Conservation (phyloP, 805 yeast genomes). For the Kodamaea kaohsiungensis region DNA sequence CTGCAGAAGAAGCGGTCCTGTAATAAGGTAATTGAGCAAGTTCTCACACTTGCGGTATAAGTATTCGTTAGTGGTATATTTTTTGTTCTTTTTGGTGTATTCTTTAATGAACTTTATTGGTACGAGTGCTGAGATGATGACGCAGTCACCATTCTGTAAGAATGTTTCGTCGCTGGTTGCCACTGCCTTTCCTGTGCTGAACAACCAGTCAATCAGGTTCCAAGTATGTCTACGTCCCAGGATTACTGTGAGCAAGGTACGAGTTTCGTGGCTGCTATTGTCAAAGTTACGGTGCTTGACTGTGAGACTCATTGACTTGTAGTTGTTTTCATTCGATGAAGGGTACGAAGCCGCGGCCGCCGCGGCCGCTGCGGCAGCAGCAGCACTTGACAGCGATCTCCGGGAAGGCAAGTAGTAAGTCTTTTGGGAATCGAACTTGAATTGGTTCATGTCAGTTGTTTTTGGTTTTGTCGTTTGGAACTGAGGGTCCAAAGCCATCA, state of each 20-base stretch:
- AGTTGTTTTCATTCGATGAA: slow-evolving; percentile 37
- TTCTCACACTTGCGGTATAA: slow-evolving; percentile 24
- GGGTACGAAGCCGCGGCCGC: slow-evolving; percentile 21
- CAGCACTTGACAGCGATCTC: slow-evolving; percentile 4
- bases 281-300: slow-evolving; percentile 42
- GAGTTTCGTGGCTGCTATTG: slow-evolving; percentile 12
- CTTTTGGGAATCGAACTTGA: slow-evolving; percentile 45
- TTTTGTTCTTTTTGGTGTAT: slow-evolving; percentile 12
- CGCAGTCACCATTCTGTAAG: slow-evolving; percentile 39
- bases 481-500: slow-evolving; percentile 56
- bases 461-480: slow-evolving; percentile 38
- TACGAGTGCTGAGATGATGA: slow-evolving; percentile 37
- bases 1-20: slow-evolving; percentile 14
- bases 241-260: slow-evolving; percentile 39
- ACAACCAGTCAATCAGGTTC: slow-evolving; percentile 43
- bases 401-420: slow-evolving; percentile 20
- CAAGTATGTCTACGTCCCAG: slow-evolving; percentile 47
- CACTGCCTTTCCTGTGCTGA: slow-evolving; percentile 16
- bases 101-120: slow-evolving; percentile 25
- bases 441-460: slow-evolving; percentile 41
- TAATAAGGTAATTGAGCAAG: slow-evolving; percentile 21
- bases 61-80: slow-evolving; percentile 13
- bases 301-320: slow-evolving; percentile 41
- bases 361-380: slow-evolving; percentile 4
- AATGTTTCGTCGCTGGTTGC: slow-evolving; percentile 15